A percentile compares a stretch with the other conserved stretches of the same genome.
These are phyloP conservation scores for Zygoascus bituminiphila DNA, from an alignment of 805 yeast species.

Conservation along the genomic window DNA sequence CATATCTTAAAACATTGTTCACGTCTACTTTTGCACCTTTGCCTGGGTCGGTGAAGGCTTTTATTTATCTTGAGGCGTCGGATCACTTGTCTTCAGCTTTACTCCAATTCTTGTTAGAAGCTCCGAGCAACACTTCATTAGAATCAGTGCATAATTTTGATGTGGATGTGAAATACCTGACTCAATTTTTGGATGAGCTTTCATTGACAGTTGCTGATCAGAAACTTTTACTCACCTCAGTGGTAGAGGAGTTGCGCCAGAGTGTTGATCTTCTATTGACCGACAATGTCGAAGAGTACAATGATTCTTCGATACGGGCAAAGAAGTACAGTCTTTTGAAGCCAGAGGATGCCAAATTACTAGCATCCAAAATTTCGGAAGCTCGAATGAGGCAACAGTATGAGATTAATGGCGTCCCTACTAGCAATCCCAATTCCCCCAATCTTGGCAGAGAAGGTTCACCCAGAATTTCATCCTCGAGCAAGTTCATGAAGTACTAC, in stretches of 20 bases:
- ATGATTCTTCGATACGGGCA: slow-evolving; percentile 45
- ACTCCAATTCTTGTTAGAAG: slow-evolving; percentile 47
- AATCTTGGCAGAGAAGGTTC: not conserved
- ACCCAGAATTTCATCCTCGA: slow-evolving; percentile 1
- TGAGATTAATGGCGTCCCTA: not conserved
- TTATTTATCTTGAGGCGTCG: slow-evolving; percentile 78
- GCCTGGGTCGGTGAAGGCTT: slow-evolving; percentile 67
- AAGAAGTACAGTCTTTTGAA: slow-evolving; percentile 67
- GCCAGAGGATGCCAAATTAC: slow-evolving; percentile 57
- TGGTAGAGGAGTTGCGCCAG: slow-evolving; percentile 74
- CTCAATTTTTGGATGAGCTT: slow-evolving; percentile 34
- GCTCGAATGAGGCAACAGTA: slow-evolving; percentile 10
- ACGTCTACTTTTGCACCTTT: slow-evolving; percentile 74
- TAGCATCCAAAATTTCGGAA: slow-evolving; percentile 42
- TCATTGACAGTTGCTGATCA: slow-evolving; percentile 25
- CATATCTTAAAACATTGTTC: slow-evolving; percentile 76
- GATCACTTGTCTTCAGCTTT: slow-evolving; percentile 74
- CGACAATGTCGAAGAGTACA: slow-evolving; percentile 55
- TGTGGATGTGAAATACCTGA: slow-evolving; percentile 70
- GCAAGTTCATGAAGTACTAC: slow-evolving; percentile 15
- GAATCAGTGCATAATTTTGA: slow-evolving; percentile 68
- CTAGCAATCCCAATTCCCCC: not conserved
- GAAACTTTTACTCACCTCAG: slow-evolving; percentile 52
- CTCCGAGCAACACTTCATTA: slow-evolving; percentile 44
- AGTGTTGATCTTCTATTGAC: slow-evolving; percentile 58